phyloP scores from a whole-genome alignment of 108 stramenopile genomes.

The Nitzschia palea region DNA sequence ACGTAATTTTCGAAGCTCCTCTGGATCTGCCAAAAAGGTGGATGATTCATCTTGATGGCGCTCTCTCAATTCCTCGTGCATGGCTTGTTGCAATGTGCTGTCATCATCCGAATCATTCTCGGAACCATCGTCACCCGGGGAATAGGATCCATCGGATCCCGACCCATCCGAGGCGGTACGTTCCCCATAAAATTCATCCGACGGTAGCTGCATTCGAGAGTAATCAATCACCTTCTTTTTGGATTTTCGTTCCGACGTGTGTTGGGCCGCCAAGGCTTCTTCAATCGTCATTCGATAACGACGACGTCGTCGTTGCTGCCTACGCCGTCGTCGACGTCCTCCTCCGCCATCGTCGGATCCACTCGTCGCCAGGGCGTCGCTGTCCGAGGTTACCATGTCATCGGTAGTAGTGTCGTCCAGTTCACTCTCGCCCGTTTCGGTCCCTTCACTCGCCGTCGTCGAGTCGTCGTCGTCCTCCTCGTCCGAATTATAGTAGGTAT shows the following conservation, averaged over 20 bases:
- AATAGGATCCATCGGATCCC: constrained; percentile 37
- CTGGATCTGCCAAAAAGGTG: constrained; percentile 38
- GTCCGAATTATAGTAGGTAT: background rate
- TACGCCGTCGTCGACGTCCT: background rate
- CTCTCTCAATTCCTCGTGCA: constrained; percentile 35
- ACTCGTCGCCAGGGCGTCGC: background rate
- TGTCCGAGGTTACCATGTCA: constrained; percentile 12
- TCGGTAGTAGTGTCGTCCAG: constrained; percentile 8
- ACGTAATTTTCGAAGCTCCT: constrained; percentile 47
- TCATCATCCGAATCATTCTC: constrained; percentile 45
- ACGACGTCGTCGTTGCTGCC: constrained; percentile 4
- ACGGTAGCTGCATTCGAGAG: constrained; percentile 17
- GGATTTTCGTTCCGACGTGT: constrained; percentile 23
- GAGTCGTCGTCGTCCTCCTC: constrained; percentile 22
- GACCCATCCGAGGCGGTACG: constrained; percentile 49
- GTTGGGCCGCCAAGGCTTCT: constrained; percentile 42
- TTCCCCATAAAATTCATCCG: constrained; percentile 52
- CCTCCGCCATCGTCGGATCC: background rate
- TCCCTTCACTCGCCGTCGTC: constrained; percentile 1
- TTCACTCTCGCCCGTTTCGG: background rate
- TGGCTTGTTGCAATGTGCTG: constrained; percentile 51
- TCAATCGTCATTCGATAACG: constrained; percentile 56
- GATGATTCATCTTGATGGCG: constrained; percentile 12
- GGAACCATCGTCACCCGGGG: constrained; percentile 7
- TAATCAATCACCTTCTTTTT: constrained; percentile 27